Base-by-base conservation (phyloP, 768 basidiomycete genomes). In the Hydnum rufescens region DNA sequence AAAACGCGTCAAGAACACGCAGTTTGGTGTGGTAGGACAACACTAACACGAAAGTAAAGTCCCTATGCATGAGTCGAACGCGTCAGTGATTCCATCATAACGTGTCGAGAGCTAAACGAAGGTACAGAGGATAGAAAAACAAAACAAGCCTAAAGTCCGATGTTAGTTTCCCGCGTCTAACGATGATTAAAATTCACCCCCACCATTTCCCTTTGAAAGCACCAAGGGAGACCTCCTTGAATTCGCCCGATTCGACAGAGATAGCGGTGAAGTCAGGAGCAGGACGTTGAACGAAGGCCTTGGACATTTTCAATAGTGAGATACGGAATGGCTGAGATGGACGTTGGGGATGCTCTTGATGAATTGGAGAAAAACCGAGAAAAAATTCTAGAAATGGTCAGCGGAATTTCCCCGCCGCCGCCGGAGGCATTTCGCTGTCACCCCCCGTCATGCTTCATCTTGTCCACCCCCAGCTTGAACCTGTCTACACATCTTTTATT, bases 101-200 rank as follows among this genome's bases (percentile, higher is more conserved):
- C 50, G 18, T 51, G n/a, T 56, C 48, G 57, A 25, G 8, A 13
- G 13, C 25, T 28, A 28, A 26, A 39, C 34, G 54, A 49, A 66
- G 80, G 57, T 68, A 87, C 84, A 93, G 76, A 3, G 90, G 90
- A 68, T 95, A 95, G 70, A 93, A 92, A 65, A 93, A 74, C 18
- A 95, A 76, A 32, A 90, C 73, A n/a, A 92, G 79, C 88, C 89
- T 90, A 54, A 18, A 51, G 31, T 26, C 30, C 47, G 18, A 31
- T 42, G 23, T 57, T 44, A 51, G 49, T 3, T 39, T 19, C 51
- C 34, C 32, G 25, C 53, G 49, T 48, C 55, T n/a, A 57, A 53
- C 25, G 36, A 34, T 44, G 47, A 58, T 48, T 54, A 42, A 53
- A 51, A 49, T 29, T 52, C 34, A 49, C 46, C 61, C 71, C 19